These are phyloP conservation scores for Sphaerosporella brunnea DNA, from an alignment of 495 filamentous ascomycete species.

Conservation along the genomic window DNA sequence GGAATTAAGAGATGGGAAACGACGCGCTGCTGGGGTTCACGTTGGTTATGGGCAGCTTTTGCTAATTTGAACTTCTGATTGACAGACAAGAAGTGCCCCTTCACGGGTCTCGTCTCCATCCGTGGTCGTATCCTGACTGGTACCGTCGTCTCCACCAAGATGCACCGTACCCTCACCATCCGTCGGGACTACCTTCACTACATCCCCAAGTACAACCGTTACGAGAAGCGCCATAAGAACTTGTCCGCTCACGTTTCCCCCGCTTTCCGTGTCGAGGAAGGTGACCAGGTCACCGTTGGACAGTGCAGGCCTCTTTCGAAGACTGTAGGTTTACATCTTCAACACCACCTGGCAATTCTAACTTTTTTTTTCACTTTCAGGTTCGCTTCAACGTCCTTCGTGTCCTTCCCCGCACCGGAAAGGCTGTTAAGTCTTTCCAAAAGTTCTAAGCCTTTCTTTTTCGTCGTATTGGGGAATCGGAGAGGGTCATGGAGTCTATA, in stretches of 20 bases:
- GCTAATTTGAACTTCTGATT: constrained; percentile 6
- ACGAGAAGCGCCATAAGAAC: constrained; percentile 99
- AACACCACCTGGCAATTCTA: neutral
- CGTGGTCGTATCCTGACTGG: constrained; percentile 99
- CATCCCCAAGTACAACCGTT: constrained; percentile 96
- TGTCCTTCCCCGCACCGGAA: constrained; percentile 88
- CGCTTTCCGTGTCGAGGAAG: constrained; percentile 98
- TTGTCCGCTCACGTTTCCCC: constrained; percentile 94
- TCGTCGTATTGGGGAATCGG: neutral
- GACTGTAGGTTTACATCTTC: constrained; percentile 52
- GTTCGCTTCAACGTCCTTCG: constrained; percentile 98
- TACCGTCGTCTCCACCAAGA: constrained; percentile 97
- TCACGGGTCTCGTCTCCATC: constrained; percentile 94
- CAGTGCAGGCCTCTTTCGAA: constrained; percentile 97
- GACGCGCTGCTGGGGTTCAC: no score
- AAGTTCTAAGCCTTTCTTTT: constrained; percentile 97
- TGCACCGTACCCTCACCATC: constrained; percentile 98
- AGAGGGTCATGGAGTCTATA: constrained; percentile 7
- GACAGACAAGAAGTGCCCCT: constrained; percentile 99
- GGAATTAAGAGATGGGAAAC: no score
- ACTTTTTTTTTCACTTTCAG: constrained; percentile 30
- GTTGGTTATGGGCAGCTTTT: no score
- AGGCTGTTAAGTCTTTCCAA: constrained; percentile 89
- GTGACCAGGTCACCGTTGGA: constrained; percentile 96
- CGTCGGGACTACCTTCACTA: constrained; percentile 99